Evolutionary conservation across 1,284 basidiomycete genomes (phyloP), one percentile per base, ranked within the genome.

Genomic region (Ustilago vetiveriae): DNA sequence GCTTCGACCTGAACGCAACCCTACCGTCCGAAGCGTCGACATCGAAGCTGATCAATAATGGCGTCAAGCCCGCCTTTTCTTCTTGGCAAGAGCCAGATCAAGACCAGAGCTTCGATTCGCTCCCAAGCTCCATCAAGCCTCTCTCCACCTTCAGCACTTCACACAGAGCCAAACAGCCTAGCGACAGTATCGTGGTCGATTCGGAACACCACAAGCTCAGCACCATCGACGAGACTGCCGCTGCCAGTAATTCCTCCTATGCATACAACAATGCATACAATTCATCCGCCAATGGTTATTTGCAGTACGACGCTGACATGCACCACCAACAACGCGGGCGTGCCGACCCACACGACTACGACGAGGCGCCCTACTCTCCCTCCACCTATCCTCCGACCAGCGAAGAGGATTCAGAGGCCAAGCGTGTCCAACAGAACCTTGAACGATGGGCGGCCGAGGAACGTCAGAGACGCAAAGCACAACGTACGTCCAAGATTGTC

Each of bases 391-490:
- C 70, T 14, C 70, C 70, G n/a, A 73, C 54, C 22, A 69, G 57
- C 27, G 72, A 72, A 32, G 73, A 72, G 30, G 65, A 60, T 24
- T 52, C 59, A 21, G 73, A 75, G 38, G 73, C 73, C 14, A 68
- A 66, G 39, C 60, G 68, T 14, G 69, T 75, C 11, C 65, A 75
- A 39, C 54, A 67, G 35, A 76, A 76, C 22, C 40, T 76, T 14
- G 74, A 74, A 32, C 64, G 74, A 4, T 76, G 74, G 74, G 74
- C 72, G 6, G 63, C 68, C 4, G 72, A 74, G 36, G 74, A 76
- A 41, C 51, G 64, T 11, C 68, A 69, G 42, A 32, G 72, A 27
- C 64, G 74, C 19, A 76, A 76, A 42, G 74, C 74, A 8, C 66
- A 69, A n/a, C 52, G 74, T 6, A 40, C 65, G 6, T 74, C 72